Base-by-base conservation (phyloP, 208 protist species). In the Naegleria lovaniensis region DNA sequence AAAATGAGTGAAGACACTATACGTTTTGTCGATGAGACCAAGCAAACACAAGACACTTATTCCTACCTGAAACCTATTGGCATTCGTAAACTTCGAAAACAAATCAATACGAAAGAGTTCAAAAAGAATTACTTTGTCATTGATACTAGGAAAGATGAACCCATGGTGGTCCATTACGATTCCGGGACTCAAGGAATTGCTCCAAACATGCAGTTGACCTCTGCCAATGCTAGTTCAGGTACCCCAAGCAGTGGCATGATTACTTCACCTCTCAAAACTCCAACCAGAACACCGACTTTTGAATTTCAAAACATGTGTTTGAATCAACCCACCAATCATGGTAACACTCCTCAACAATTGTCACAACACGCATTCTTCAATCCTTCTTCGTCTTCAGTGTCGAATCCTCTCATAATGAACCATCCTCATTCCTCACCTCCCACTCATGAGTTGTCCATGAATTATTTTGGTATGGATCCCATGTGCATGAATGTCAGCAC, bases 71-170 rank as follows among this genome's bases (percentile, higher is more conserved):
- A 79, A 25, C 67, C 67, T 9, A 79, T 79, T 9, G 67, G 67
- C 1, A 79, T 79, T 36, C 16, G 67, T 6, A 79, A 79, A 25
- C 29, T 79, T 13, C 25, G 67, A 79, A 79, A 79, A 36, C 67
- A 79, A 79, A 79, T 79, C 29, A 79, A 79, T 33, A 79, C 67
- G 0, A 79, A 79, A 9, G 67, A 79, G n/a, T 79, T 79, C 67
- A 79, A 79, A 79, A 79, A 79, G 67, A 79, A 79, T 79, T 79
- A 79, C 67, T 79, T 79, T 79, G 67, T 79, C 29, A 79, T 79
- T 79, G 67, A 79, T 33, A 79, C 67, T 36, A 79, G 67, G n/a
- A 79, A 79, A 33, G 67, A 79, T 13, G 25, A 79, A 79, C 67
- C 67, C 5, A 11, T 79, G 25, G 67, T 79, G 25, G 67, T 79